These are phyloP conservation scores for Fraxinus platypoda DNA, from an alignment of 305 asterid species.

Conservation along the genomic window DNA sequence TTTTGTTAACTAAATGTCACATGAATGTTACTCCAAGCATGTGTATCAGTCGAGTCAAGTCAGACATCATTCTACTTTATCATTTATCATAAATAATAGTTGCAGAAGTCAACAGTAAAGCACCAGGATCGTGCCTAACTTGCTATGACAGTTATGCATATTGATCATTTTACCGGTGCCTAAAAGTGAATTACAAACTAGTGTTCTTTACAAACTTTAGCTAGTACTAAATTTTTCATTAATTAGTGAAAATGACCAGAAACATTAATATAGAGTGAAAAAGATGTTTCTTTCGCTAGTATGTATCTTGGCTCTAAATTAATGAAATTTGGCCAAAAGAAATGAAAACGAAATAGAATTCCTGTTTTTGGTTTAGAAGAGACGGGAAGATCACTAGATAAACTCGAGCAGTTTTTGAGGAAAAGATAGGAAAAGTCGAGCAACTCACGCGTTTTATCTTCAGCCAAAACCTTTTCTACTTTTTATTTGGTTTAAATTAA, in stretches of 20 bases:
- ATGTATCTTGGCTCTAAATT: neutral
- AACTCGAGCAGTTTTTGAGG: neutral
- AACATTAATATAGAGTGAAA: neutral
- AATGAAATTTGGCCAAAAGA: neutral
- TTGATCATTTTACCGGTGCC: neutral
- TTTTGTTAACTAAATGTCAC: neutral
- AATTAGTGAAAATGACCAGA: neutral
- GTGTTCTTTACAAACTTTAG: slow-evolving; percentile 3
- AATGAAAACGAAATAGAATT: neutral
- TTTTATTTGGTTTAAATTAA: neutral
- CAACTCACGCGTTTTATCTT: slow-evolving; percentile 14
- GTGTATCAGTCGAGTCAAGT: slow-evolving; percentile 14
- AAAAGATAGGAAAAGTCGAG: slow-evolving; percentile 12
- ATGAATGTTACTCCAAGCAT: slow-evolving; percentile 13
- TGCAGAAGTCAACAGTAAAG: slow-evolving; percentile 2
- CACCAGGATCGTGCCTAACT: neutral
- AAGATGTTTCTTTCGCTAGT: neutral
- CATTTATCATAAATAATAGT: neutral
- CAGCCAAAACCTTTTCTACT: neutral
- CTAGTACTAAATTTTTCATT: neutral
- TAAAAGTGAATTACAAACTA: neutral
- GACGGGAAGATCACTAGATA: slow-evolving; percentile 5
- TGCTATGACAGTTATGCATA: neutral
- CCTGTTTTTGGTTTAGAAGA: neutral
- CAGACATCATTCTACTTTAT: neutral